Conservation (phyloP, 495 filamentous ascomycete genomes). For the Penicillium angulare region DNA sequence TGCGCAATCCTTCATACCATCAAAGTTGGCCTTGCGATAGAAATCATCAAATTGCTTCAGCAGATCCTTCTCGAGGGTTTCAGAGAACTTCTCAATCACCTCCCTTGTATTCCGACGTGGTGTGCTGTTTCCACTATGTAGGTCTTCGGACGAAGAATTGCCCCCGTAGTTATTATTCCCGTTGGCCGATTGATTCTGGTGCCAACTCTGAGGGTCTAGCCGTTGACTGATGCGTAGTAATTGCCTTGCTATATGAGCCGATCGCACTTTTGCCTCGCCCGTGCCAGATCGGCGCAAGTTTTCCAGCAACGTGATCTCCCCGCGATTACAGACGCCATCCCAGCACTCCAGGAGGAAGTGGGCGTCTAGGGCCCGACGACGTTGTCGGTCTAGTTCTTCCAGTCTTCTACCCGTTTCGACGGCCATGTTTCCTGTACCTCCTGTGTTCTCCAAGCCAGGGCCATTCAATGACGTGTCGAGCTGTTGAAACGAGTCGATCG, state of each 20-base stretch:
- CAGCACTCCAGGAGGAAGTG: constrained; percentile 95
- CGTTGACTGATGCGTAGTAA: constrained; percentile 83
- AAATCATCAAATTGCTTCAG: constrained; percentile 95
- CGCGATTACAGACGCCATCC: constrained; percentile 85
- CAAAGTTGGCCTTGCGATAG: constrained; percentile 89
- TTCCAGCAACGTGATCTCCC: constrained; percentile 75
- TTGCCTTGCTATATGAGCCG: constrained; percentile 86
- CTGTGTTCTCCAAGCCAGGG: constrained; percentile 52
- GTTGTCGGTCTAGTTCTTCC: constrained; percentile 90
- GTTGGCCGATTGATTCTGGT: constrained; percentile 57
- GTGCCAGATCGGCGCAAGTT: constrained; percentile 75
- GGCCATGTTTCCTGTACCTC: constrained; percentile 87
- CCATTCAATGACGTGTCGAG: constrained; percentile 76
- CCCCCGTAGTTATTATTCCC: constrained; percentile 44
- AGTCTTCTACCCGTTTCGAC: constrained; percentile 93
- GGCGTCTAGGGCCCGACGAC: constrained; percentile 85
- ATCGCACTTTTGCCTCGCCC: constrained; percentile 82
- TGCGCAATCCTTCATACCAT: constrained; percentile 94
- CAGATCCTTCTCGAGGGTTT: constrained; percentile 92
- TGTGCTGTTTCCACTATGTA: constrained; percentile 33
- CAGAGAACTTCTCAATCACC: constrained; percentile 94
- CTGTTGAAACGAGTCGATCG: constrained; percentile 84
- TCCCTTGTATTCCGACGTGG: constrained; percentile 71
- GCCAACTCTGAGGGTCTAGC: constrained; percentile 72
- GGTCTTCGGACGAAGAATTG: constrained; percentile 36